These are phyloP conservation scores for Blastobotrys terrestris DNA, from an alignment of 805 yeast genomes.

Conservation along the genomic window DNA sequence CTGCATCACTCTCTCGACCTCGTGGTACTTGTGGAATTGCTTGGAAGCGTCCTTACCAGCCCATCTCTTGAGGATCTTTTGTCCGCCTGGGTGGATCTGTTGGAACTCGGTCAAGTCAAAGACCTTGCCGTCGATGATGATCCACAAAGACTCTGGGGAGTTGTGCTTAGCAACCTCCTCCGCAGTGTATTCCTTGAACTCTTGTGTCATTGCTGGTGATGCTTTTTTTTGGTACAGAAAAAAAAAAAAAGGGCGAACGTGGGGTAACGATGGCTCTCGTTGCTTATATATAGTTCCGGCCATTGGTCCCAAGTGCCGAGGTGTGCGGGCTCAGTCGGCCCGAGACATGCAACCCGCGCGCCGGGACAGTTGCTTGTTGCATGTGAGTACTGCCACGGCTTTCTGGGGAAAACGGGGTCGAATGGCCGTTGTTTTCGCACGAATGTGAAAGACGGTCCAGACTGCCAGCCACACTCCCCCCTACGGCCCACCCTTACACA, in stretches of 20 bases:
- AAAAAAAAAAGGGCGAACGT: background rate
- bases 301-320: background rate
- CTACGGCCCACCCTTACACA: too few relatives aligned
- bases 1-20: constrained; percentile 31
- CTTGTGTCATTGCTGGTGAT: background rate
- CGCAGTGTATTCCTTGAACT: background rate
- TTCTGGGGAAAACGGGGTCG: too few relatives aligned
- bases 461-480: too few relatives aligned
- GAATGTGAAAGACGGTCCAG: too few relatives aligned
- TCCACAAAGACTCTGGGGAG: constrained; percentile 75
- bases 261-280: background rate
- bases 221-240: background rate
- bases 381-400: background rate
- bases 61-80: constrained; percentile 66
- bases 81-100: constrained; percentile 75
- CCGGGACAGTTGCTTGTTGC: background rate
- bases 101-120: constrained; percentile 69
- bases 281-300: background rate
- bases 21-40: constrained; percentile 49
- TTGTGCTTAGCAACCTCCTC: constrained; percentile 64
- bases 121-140: constrained; percentile 74
- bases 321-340: background rate
- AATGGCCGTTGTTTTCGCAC: too few relatives aligned
- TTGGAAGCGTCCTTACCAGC: constrained; percentile 76
- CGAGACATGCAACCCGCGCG: background rate